phyloP scores from a whole-genome alignment of 2,329 filamentous ascomycete species.

The Hypoxylon sp. region DNA sequence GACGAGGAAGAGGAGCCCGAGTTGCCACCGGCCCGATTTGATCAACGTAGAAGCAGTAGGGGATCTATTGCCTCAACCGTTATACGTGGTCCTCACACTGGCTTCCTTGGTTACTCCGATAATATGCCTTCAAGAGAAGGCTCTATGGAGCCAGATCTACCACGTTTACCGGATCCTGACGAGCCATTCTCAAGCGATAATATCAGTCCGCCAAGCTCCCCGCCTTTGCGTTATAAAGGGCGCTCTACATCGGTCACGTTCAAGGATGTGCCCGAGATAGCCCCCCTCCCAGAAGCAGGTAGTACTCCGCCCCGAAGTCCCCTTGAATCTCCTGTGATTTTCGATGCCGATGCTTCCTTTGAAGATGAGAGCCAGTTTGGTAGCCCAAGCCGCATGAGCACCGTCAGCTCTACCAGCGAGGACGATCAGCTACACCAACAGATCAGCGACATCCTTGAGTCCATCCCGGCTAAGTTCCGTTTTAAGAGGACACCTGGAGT shows the following conservation, averaged over 20 bases:
- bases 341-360: slow-evolving; percentile 63
- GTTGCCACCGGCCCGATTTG: slow-evolving; percentile 49
- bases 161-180: slow-evolving; percentile 54
- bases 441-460: slow-evolving; percentile 82
- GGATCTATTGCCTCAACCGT: slow-evolving; percentile 57
- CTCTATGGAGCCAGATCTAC: slow-evolving; percentile 62
- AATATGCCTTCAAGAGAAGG: slow-evolving; percentile 58
- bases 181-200: slow-evolving; percentile 55
- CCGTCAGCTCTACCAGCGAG: slow-evolving; percentile 58
- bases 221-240: slow-evolving; percentile 58
- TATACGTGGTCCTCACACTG: slow-evolving; percentile 57
- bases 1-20: slow-evolving; percentile 54
- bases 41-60: slow-evolving; percentile 47
- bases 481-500: slow-evolving; percentile 71
- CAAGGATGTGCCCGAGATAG: slow-evolving; percentile 63
- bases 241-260: slow-evolving; percentile 61
- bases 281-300: slow-evolving; percentile 57
- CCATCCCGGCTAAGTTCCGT: slow-evolving; percentile 84
- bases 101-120: slow-evolving; percentile 60
- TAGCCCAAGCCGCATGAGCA: slow-evolving; percentile 56
- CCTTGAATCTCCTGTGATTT: slow-evolving; percentile 61
- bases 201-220: slow-evolving; percentile 66
- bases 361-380: slow-evolving; percentile 54
- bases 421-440: slow-evolving; percentile 83
- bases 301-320: slow-evolving; percentile 61